Base-by-base conservation (phyloP, 306 rosid species). In the Echinosophora koreensis region DNA sequence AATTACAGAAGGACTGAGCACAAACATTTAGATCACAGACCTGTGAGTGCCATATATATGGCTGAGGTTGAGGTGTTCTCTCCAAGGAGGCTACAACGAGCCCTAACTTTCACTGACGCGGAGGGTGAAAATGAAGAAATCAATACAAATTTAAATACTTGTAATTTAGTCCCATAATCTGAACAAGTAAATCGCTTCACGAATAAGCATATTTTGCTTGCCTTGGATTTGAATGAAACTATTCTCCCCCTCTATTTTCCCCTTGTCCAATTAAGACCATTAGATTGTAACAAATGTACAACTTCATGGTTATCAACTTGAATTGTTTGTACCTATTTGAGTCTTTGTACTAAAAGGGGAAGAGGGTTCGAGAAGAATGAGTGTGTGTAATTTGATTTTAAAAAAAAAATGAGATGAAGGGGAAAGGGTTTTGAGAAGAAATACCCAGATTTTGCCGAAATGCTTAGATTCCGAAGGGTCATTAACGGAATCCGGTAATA, bases 11-110 rank as follows among this genome's bases (percentile, higher is more conserved):
- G 97, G 80, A 55, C 54, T 44, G 98, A 92, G 67, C 80, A 85
- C 11, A 92, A 84, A 80, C 42, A 92, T 79, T 94, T 97, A 57
- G 98, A 94, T 74, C 98, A 94, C 77, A 90, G 98, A 80, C 98
- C 97, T 5, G 97, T 94, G 87, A 90, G 88, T 22, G 96, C 98
- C 55, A 88, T 88, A 50, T 92, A 77, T 34, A 64, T 85, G 86
- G 96, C 89, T 34, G 97, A 94, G 85, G 97, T 90, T 62, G 98
- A 94, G 83, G 93, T 90, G 56, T 92, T 94, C 74, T 85, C 91
- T 68, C 84, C 88, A 11, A 88, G 89, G 82, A 94, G 78, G 86
- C 93, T 92, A 60, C 98, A 94, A 73, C 76, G 64, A 52, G 98
- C 97, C 51, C 89, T 94, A 37, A 89, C 97, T 10, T 82, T 84